Evolutionary conservation across 2,329 filamentous ascomycete species (phyloP), one percentile per base, ranked within the genome.

Genomic region (Colletotrichum agaves): DNA sequence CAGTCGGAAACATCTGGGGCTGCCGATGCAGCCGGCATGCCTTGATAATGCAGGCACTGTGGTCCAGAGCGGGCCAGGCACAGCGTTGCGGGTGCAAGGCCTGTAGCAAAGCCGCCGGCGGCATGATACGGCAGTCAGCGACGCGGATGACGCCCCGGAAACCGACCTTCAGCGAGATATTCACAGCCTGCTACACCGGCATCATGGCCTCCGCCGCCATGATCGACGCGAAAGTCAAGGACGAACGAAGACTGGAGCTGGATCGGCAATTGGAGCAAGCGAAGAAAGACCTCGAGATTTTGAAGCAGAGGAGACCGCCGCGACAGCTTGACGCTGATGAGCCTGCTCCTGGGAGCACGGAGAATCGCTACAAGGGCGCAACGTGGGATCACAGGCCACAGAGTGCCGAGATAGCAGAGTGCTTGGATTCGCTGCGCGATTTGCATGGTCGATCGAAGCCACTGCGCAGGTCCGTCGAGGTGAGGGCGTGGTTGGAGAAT

Each of bases 141-240:
- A 84, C 83, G 44, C 79, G 82, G 21, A 79, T 83, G 35, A 76
- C 83, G 58, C 83, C 82, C 73, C 84, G 85, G 61, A 84, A 84
- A 71, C 77, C 84, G 47, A 82, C 81, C 44, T 77, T 83, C 73
- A 79, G 84, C 77, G 81, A 89, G 78, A 70, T 89, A 67, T 83
- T 90, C 74, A 92, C 90, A 23, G 87, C 90, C 43, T 87, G 85
- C 75, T 93, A 92, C 74, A 90, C 90, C 27, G 87, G 88, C 37
- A 85, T 91, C 61, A 86, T 92, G 73, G 90, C 88, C 5, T 87
- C 88, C 2, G 90, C 89, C 2, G 85, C 89, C 11, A 80, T 91
- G 3, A 80, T 87, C 33, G 91, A 93, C 75, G 86, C 87, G 5
- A 80, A 82, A 31, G 76, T 79, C 33, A 92, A 93, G 75, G 82